These are phyloP conservation scores for Chrysosporium keratinophilum DNA, from an alignment of 2,329 filamentous ascomycete genomes.

Conservation along the genomic window DNA sequence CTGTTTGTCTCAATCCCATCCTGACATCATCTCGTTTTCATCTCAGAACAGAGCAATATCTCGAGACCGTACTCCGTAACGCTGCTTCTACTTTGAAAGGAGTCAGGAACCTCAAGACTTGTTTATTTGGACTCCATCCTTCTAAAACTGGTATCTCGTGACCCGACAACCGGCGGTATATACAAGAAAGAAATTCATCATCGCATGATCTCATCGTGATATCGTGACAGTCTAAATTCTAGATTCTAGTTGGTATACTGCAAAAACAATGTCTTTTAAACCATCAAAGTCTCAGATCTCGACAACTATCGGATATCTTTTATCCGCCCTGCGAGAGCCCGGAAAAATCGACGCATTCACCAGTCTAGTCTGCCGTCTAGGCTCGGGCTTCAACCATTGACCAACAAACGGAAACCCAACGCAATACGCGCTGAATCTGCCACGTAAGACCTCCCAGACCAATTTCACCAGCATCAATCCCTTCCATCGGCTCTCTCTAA, in stretches of 20 bases:
- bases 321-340: not conserved
- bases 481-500: conserved; percentile 3
- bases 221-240: not conserved
- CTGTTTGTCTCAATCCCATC: too few relatives aligned
- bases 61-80: too few relatives aligned
- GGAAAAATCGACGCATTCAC: conserved; percentile 10
- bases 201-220: not conserved
- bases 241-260: not conserved
- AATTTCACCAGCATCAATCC: not conserved
- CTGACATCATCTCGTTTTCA: too few relatives aligned
- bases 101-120: too few relatives aligned
- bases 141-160: too few relatives aligned
- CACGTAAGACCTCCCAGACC: conserved; percentile 3
- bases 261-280: not conserved
- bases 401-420: not conserved
- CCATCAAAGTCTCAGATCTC: not conserved
- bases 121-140: too few relatives aligned
- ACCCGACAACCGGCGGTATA: too few relatives aligned
- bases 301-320: conserved; percentile 8
- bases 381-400: not conserved
- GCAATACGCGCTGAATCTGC: not conserved
- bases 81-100: too few relatives aligned
- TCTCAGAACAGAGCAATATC: too few relatives aligned
- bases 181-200: not conserved
- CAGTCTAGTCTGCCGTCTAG: not conserved